Evolutionary conservation across 2,329 filamentous ascomycete genomes (phyloP), one percentile per base, ranked within the genome.

Genomic region (Aspergillus neoniger): DNA sequence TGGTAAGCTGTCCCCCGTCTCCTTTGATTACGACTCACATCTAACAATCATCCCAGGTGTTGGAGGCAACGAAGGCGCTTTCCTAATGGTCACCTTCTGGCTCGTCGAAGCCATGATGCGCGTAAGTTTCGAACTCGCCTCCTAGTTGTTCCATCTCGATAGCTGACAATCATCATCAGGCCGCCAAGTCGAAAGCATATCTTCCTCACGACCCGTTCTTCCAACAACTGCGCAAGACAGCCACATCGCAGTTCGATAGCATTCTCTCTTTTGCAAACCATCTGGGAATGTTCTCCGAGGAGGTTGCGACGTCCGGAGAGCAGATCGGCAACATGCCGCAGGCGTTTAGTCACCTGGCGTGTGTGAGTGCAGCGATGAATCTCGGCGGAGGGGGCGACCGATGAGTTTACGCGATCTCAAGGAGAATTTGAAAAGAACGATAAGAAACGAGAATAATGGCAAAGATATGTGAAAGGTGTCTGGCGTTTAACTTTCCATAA

Each of bases 1-100:
- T 69, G 89, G 88, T 88, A 77, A 32, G 50, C 12, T 47, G 14
- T 14, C 4, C 10, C 28, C 10, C 10, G 2, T 12, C 8, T 8
- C 10, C 3, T 12, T 7, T n/a, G 5, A 6, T 5, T 15, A 17
- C 12, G 12, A 15, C 1, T 2, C 1, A 9, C 9, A 5, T 19
- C 23, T 21, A 48, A 41, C 10, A 19, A 58, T 53, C 25, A 36
- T 58, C 63, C 58, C 65, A 89, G 88, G 89, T 30, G 88, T 92
- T 8, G 88, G 89, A 39, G 90, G 90, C 17, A 82, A 84, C 55
- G 90, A 92, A 75, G 90, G 90, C 21, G 89, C 89, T 19, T 92
- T 92, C 71, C 87, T 84, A 69, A 92, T 92, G 89, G 91, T 89
- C 70, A 92, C 89, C 0, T 92, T 92, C 73, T 92, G 90, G 90